Conservation (phyloP, 2,329 filamentous ascomycete species). For the Cercospora sp. region DNA sequence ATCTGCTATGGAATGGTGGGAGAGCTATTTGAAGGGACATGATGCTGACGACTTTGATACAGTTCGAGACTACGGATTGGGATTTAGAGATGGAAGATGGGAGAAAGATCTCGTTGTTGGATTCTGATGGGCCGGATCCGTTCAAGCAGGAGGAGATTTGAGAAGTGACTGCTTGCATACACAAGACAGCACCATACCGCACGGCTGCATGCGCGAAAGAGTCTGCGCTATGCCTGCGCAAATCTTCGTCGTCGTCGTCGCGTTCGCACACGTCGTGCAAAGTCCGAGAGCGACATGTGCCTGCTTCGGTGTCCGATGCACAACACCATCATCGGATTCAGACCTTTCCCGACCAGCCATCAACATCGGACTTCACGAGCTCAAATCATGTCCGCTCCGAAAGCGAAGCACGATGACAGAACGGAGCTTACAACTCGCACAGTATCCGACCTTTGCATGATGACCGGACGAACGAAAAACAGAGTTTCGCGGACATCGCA, state of each 20-base stretch:
- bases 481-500: background rate
- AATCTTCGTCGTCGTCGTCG: background rate
- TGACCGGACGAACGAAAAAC: background rate
- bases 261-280: background rate
- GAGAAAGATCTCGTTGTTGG: slow-evolving; percentile 72
- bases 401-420: background rate
- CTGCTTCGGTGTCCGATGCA: background rate
- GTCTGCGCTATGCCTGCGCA: background rate
- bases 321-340: background rate
- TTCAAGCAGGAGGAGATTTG: slow-evolving; percentile 48
- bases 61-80: slow-evolving; percentile 91
- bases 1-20: no score
- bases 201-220: background rate
- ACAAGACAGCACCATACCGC: background rate
- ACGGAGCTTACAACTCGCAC: background rate
- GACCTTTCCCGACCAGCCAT: background rate
- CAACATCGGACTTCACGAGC: background rate
- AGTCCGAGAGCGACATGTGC: background rate
- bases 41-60: no score
- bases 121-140: slow-evolving; percentile 62
- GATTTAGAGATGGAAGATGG: slow-evolving; percentile 70
- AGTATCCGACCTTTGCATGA: background rate
- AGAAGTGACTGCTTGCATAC: background rate
- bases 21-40: no score
- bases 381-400: background rate